Conservation (phyloP, 83 land plant genomes). For the Thuja plicata region DNA sequence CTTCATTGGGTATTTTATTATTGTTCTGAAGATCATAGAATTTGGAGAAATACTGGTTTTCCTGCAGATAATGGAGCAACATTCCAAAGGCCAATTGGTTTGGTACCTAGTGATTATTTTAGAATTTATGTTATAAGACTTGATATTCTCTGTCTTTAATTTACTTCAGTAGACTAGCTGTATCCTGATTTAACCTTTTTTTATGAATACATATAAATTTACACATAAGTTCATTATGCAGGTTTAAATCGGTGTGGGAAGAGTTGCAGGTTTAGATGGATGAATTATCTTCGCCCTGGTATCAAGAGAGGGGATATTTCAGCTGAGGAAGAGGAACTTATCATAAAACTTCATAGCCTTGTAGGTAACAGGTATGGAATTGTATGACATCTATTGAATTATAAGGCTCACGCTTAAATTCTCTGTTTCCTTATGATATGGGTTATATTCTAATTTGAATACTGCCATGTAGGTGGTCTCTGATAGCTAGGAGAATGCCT, state of each 20-base stretch:
- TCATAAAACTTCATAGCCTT: neutral
- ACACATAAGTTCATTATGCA: neutral
- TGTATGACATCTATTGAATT: neutral
- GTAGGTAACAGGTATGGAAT: neutral
- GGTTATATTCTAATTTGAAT: neutral
- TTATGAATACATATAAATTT: too few species aligned
- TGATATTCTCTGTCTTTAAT: neutral
- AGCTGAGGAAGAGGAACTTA: conserved; percentile 3
- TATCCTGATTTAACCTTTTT: too few species aligned
- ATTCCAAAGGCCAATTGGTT: neutral
- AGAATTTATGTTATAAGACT: neutral
- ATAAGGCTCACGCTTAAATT: neutral
- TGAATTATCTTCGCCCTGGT: conserved; percentile 8
- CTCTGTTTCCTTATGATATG: neutral
- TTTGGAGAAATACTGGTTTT: neutral
- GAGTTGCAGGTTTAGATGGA: conserved; percentile 12
- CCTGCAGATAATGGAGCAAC: neutral
- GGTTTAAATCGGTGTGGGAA: neutral
- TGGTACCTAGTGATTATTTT: neutral
- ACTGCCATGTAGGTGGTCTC: neutral
- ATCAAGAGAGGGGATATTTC: conserved; percentile 1
- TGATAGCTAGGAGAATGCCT: conserved; percentile 2
- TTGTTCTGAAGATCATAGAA: neutral
- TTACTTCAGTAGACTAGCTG: neutral
- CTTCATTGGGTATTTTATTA: neutral